Percentiles rank a stretch among this genome's conserved stretches.
Conservation (phyloP, 2,329 filamentous ascomycete genomes). For the Sporothrix dimorphospora region DNA sequence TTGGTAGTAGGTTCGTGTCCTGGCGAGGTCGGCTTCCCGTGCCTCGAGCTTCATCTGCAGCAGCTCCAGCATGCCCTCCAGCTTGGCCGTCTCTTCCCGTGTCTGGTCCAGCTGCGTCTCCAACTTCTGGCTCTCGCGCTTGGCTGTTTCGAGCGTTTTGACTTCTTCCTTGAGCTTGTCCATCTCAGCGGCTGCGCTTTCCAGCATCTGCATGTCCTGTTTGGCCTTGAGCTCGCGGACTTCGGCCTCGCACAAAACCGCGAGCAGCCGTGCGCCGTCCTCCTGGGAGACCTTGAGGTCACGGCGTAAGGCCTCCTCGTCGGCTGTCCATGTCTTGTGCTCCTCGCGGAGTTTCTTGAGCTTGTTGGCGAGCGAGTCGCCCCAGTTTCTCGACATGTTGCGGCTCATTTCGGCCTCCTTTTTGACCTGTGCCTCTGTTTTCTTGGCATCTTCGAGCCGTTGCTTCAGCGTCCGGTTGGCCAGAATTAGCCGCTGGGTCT, state of each 20-base stretch:
- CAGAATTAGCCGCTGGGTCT: constrained; percentile 79
- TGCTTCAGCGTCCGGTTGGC: constrained; percentile 73
- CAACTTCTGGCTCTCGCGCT: constrained; percentile 65
- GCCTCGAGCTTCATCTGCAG: constrained; percentile 61
- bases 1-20: constrained; percentile 50
- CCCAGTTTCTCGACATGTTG: constrained; percentile 76
- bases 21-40: constrained; percentile 52
- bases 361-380: constrained; percentile 69
- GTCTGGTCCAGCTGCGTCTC: constrained; percentile 63
- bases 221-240: constrained; percentile 66
- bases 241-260: constrained; percentile 69
- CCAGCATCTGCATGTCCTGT: constrained; percentile 50
- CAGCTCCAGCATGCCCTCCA: constrained; percentile 61
- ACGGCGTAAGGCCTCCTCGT: constrained; percentile 59
- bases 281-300: constrained; percentile 61
- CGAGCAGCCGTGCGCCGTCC: constrained; percentile 67
- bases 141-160: constrained; percentile 60
- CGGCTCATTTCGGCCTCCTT: constrained; percentile 74
- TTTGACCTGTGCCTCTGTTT: constrained; percentile 68
- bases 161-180: constrained; percentile 63
- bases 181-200: constrained; percentile 63
- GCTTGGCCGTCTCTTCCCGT: constrained; percentile 60
- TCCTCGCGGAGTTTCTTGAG: constrained; percentile 69
- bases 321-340: constrained; percentile 64
- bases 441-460: constrained; percentile 73